Base-by-base conservation (phyloP, 108 stramenopile genomes). In the Fragilaria crotonensis region DNA sequence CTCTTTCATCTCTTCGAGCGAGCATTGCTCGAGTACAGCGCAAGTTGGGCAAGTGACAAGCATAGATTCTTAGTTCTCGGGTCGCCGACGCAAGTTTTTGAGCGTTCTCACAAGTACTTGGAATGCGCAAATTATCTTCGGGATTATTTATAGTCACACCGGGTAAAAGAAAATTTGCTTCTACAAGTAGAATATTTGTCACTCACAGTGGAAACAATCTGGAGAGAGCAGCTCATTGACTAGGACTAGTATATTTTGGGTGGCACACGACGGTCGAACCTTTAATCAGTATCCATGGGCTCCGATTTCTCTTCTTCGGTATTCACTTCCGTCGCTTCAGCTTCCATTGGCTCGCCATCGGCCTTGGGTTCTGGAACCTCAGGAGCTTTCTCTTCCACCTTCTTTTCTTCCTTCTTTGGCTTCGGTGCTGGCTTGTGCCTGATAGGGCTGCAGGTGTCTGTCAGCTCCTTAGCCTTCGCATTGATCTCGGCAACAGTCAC, bases 341-440 rank as follows among this genome's bases (percentile, higher is more conserved):
- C 57, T 51, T 68, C 68, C 23, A 62, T 71, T 45, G 54, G 66
- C 25, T 62, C 77, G 25, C 72, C 76, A 5, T 70, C 78, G 0
- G 68, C 70, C 68, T 84, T 69, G 49, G 70, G 67, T 54, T 70
- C 55, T 45, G 60, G 70, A 41, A 11, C 14, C 50, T 60, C 67
- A n/a, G 45, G 31, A 30, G 46, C 56, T 21, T 5, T 25, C 22
- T 31, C 47, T 25, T 75, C 79, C 21, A 73, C 68, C 64, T 76
- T 73, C 33, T 75, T 76, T 55, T 77, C 67, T 52, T 84, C 90
- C 48, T 75, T 70, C 45, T 66, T 76, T 67, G 83, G 72, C 50
- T 77, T 77, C 14, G 96, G 96, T 67, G 83, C 86, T 21, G 95
- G 97, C 70, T 98, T 98, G 81, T 87, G 83, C 77, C 87, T 88